Percentiles rank a stretch among this genome's conserved stretches.
phyloP scores from a whole-genome alignment of 495 filamentous ascomycete species.

The Podospora pseudocomata region DNA sequence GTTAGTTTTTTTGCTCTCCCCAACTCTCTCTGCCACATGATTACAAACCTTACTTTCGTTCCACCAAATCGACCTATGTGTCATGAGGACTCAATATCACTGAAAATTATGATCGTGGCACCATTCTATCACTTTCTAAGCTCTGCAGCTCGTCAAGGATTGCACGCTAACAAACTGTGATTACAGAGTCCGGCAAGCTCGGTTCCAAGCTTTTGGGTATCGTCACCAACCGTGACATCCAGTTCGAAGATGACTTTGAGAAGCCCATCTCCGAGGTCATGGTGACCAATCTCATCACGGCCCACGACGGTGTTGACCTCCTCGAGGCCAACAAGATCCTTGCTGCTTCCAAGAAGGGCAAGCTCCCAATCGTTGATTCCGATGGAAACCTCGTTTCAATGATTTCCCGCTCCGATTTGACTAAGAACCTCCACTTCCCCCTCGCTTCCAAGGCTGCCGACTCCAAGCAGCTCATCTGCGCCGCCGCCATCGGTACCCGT shows the following conservation, averaged over 20 bases:
- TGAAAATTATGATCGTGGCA: conserved; percentile 40
- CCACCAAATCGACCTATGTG: conserved; percentile 89
- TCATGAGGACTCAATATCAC: conserved; percentile 68
- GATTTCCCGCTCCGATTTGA: conserved; percentile 93
- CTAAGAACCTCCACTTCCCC: conserved; percentile 98
- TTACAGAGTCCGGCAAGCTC: conserved; percentile 81
- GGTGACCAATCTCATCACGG: conserved; percentile 93
- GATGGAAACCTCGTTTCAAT: conserved; percentile 86
- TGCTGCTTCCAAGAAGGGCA: conserved; percentile 95
- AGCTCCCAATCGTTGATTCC: conserved; percentile 91
- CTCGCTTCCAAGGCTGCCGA: conserved; percentile 94
- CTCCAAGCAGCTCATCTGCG: conserved; percentile 95
- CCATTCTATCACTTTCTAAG: conserved; percentile 18
- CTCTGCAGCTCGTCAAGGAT: conserved; percentile 19
- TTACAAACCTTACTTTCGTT: conserved; percentile 99
- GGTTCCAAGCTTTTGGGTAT: conserved; percentile 94
- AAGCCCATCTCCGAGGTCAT: conserved; percentile 86
- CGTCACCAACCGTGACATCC: conserved; percentile 94
- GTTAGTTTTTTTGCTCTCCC: conserved; percentile 54
- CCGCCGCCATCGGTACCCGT: conserved; percentile 91
- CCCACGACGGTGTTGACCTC: conserved; percentile 77
- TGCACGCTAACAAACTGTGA: conserved; percentile 27
- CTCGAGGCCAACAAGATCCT: conserved; percentile 90
- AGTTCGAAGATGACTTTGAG: conserved; percentile 74
- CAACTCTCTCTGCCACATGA: conserved; percentile 54